phyloP scores from a whole-genome alignment of 2,329 filamentous ascomycete species.

The Diaporthe caulivora region DNA sequence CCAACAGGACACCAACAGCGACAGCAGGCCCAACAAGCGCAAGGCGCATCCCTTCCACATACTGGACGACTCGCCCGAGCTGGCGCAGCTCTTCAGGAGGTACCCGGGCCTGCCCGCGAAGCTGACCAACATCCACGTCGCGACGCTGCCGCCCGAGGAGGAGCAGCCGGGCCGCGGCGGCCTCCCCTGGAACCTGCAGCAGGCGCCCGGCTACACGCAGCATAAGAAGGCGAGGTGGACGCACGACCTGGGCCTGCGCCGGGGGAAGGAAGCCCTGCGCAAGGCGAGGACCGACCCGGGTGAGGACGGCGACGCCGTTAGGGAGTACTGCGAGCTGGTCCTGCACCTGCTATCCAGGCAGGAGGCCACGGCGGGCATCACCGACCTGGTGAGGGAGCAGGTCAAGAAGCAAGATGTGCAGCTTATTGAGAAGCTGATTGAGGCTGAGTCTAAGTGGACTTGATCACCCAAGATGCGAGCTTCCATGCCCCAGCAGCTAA shows the following conservation, averaged over 20 bases:
- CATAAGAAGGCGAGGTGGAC: conserved; percentile 65
- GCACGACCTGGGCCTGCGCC: conserved; percentile 67
- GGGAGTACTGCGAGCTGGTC: conserved; percentile 72
- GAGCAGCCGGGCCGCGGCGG: conserved; percentile 34
- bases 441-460: conserved; percentile 55
- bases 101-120: conserved; percentile 64
- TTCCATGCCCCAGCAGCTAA: background rate
- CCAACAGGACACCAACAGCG: conserved; percentile 35
- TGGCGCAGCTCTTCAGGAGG: conserved; percentile 63
- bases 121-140: conserved; percentile 62
- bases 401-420: conserved; percentile 61
- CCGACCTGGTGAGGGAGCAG: conserved; percentile 57
- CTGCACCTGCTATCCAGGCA: conserved; percentile 59
- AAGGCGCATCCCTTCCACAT: conserved; percentile 61
- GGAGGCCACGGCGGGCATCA: conserved; percentile 48
- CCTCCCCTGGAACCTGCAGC: conserved; percentile 40
- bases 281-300: conserved; percentile 61
- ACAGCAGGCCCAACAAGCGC: conserved; percentile 34
- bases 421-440: conserved; percentile 63
- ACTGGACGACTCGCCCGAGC: conserved; percentile 63
- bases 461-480: background rate
- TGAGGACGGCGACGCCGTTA: conserved; percentile 69
- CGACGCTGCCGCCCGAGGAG: conserved; percentile 59
- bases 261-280: conserved; percentile 66
- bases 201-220: conserved; percentile 42